Conservation (phyloP, 2,329 filamentous ascomycete species). For the Diaporthe destruens region DNA sequence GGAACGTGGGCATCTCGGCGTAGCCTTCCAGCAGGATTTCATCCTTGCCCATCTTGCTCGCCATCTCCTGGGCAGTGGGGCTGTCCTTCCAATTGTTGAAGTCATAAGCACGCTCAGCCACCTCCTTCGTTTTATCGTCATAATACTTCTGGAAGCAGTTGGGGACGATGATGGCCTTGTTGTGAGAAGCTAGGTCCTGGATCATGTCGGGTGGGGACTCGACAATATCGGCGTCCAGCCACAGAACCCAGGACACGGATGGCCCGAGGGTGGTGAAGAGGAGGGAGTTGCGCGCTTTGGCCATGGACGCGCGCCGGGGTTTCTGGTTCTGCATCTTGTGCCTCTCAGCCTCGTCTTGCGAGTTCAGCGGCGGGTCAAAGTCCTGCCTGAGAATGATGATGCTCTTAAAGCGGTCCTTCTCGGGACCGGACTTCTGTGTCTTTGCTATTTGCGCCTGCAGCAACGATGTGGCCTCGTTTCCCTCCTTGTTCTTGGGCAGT, state of each 20-base stretch:
- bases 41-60: constrained; percentile 84
- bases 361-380: constrained; percentile 83
- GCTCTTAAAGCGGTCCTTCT: constrained; percentile 87
- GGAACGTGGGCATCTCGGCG: constrained; percentile 90
- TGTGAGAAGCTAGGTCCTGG: constrained; percentile 88
- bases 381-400: constrained; percentile 96
- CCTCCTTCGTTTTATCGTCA: constrained; percentile 75
- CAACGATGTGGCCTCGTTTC: constrained; percentile 85
- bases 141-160: constrained; percentile 94
- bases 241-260: constrained; percentile 93
- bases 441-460: constrained; percentile 87
- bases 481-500: constrained; percentile 91
- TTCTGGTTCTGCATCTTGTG: constrained; percentile 96
- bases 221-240: constrained; percentile 92
- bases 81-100: constrained; percentile 99
- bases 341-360: constrained; percentile 88
- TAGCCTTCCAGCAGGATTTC: constrained; percentile 96
- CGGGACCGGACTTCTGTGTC: constrained; percentile 82
- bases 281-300: constrained; percentile 91
- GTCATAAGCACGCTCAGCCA: constrained; percentile 88
- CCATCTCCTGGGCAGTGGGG: constrained; percentile 80
- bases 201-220: constrained; percentile 89
- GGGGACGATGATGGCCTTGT: constrained; percentile 92
- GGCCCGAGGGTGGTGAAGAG: constrained; percentile 95
- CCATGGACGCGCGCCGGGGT: constrained; percentile 87